Evolutionary conservation across 257 asterid species (phyloP).

Genomic region (Echium plantagineum): DNA sequence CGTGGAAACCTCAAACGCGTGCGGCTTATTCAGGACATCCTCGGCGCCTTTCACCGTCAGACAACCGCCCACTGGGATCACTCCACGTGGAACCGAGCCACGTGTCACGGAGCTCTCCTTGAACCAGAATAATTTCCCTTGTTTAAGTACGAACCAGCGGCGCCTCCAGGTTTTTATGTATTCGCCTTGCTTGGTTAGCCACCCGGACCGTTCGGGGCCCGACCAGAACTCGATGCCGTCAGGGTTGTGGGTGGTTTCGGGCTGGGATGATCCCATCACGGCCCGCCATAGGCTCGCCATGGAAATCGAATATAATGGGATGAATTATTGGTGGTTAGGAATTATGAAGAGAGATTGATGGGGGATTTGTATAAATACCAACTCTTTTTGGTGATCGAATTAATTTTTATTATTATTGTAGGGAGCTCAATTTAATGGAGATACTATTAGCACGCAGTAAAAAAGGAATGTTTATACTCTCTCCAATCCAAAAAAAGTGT

Average conservation of each 20-base stretch:
- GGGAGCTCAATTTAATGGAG: too few relatives aligned
- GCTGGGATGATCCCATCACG: slow-evolving; percentile 51
- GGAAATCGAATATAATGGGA: background rate
- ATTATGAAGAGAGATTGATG: too few relatives aligned
- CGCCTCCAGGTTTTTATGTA: slow-evolving; percentile 98
- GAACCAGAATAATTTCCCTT: slow-evolving; percentile 95
- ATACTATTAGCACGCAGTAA: too few relatives aligned
- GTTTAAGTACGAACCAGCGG: slow-evolving; percentile 90
- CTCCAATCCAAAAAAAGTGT: too few relatives aligned
- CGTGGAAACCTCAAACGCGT: slow-evolving; percentile 79
- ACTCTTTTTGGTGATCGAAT: too few relatives aligned
- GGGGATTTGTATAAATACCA: too few relatives aligned
- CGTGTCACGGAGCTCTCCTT: slow-evolving; percentile 63
- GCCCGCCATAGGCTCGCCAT: slow-evolving; percentile 83
- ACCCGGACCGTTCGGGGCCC: slow-evolving; percentile 72
- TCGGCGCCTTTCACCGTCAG: slow-evolving; percentile 93
- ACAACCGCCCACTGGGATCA: slow-evolving; percentile 63
- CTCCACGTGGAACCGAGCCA: slow-evolving; percentile 74
- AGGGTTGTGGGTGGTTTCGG: slow-evolving; percentile 36
- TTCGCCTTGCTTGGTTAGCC: slow-evolving; percentile 93
- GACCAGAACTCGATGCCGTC: slow-evolving; percentile 76
- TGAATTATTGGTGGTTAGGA: too few relatives aligned
- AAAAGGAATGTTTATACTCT: too few relatives aligned
- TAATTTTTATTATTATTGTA: too few relatives aligned
- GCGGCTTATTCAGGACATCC: slow-evolving; percentile 66